phyloP scores from a whole-genome alignment of 2,329 filamentous ascomycete genomes.

The Cladosporium colombiae region DNA sequence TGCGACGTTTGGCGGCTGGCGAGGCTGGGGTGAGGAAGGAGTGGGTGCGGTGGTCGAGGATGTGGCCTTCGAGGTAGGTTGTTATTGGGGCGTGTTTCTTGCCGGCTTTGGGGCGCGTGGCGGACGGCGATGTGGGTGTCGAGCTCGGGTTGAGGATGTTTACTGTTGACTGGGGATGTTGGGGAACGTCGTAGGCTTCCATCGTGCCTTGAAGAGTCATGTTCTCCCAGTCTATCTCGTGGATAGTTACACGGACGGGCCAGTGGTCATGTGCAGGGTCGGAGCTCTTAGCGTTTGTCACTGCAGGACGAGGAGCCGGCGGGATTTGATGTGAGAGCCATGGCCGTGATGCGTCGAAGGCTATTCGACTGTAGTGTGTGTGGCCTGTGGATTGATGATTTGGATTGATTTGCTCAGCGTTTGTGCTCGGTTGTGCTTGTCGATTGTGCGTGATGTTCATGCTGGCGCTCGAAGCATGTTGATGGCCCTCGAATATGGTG shows the following conservation, averaged over 20 bases:
- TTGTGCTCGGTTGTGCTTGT: conserved; percentile 22
- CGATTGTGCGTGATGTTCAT: conserved; percentile 24
- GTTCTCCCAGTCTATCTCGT: conserved; percentile 59
- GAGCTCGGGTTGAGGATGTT: conserved; percentile 27
- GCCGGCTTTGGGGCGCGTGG: conserved; percentile 35
- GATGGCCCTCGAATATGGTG: conserved; percentile 61
- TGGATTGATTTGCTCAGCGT: conserved; percentile 36
- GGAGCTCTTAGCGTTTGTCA: conserved; percentile 21
- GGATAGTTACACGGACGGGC: conserved; percentile 68
- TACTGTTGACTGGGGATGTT: conserved; percentile 37
- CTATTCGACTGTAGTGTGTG: conserved; percentile 30
- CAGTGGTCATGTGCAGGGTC: conserved; percentile 57
- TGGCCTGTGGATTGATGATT: conserved; percentile 32
- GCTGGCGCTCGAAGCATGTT: conserved; percentile 53
- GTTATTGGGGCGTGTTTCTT: conserved; percentile 57
- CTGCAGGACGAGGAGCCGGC: conserved; percentile 23
- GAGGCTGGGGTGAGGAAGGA: conserved; percentile 51
- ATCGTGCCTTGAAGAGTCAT: conserved; percentile 69
- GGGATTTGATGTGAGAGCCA: conserved; percentile 40
- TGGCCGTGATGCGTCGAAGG: conserved; percentile 39
- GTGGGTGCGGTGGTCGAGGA: conserved; percentile 60
- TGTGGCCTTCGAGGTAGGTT: conserved; percentile 68
- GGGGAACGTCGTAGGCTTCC: conserved; percentile 69
- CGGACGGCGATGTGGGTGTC: neutral
- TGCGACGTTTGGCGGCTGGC: conserved; percentile 21